Percentiles rank a stretch among this genome's conserved stretches.
Conservation (phyloP, 1,139 yeast species). For the Casaregolazyma lundiana region DNA sequence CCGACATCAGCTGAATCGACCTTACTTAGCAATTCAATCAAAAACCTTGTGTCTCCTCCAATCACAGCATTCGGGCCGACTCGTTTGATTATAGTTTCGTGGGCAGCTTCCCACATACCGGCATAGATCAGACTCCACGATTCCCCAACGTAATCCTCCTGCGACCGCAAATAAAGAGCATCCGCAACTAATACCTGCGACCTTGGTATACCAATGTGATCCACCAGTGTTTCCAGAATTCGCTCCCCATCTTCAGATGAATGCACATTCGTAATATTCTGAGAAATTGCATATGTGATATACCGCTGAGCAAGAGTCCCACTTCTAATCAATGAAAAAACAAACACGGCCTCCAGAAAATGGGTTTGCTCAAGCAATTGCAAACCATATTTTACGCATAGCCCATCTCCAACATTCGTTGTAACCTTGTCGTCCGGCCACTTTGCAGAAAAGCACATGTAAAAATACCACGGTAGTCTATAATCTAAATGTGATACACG, state of each 20-base stretch:
- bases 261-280: conserved; percentile 43
- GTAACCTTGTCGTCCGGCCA: conserved; percentile 14
- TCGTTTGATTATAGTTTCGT: conserved; percentile 45
- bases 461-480: conserved; percentile 54
- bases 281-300: conserved; percentile 45
- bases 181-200: conserved; percentile 24
- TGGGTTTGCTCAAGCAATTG: conserved; percentile 47
- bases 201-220: conserved; percentile 34
- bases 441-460: conserved; percentile 38
- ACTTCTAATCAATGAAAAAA: conserved; percentile 48
- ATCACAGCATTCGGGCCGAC: conserved; percentile 71
- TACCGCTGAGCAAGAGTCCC: conserved; percentile 41
- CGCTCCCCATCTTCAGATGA: conserved; percentile 29
- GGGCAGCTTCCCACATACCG: conserved; percentile 58
- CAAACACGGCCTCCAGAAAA: conserved; percentile 59
- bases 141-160: conserved; percentile 55
- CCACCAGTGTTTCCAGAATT: conserved; percentile 46
- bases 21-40: conserved; percentile 41
- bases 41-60: conserved; percentile 35
- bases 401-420: conserved; percentile 40
- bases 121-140: conserved; percentile 63
- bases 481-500: conserved; percentile 27
- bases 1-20: conserved; percentile 38
- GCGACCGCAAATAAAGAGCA: conserved; percentile 37
- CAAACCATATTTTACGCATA: conserved; percentile 49